phyloP scores from a whole-genome alignment of 257 asterid species.

The Linaria vulgaris region DNA sequence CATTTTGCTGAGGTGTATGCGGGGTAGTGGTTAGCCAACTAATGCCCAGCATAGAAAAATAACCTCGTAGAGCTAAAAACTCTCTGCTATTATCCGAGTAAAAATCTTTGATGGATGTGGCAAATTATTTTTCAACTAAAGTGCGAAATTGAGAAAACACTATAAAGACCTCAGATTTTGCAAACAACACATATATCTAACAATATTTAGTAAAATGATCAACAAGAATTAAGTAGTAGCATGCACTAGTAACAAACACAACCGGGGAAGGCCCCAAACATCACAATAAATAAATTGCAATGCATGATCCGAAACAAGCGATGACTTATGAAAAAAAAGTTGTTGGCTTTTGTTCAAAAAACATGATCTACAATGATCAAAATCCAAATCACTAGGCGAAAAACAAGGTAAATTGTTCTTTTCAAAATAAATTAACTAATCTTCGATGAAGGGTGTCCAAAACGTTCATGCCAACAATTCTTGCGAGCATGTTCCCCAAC shows the following conservation, averaged over 20 bases:
- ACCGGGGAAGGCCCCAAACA: neutral
- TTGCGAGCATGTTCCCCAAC: neutral
- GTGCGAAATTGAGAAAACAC: neutral
- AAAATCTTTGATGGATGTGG: neutral
- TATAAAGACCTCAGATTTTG: neutral
- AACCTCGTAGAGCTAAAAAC: neutral
- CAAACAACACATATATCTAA: neutral
- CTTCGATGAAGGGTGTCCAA: neutral
- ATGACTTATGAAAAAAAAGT: neutral
- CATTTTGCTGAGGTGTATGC: slow-evolving; percentile 13
- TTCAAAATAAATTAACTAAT: neutral
- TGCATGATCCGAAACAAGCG: neutral
- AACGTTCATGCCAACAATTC: neutral
- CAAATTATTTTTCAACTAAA: slow-evolving; percentile 12
- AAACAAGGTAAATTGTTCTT: neutral
- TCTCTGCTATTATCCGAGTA: slow-evolving; percentile 8
- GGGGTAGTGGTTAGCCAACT: neutral
- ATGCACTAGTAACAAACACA: too few species aligned
- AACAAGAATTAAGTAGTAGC: neutral
- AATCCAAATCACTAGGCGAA: neutral
- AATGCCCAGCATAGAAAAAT: neutral
- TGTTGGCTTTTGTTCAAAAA: neutral
- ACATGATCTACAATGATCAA: neutral
- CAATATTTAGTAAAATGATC: neutral
- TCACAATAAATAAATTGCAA: neutral